Evolutionary conservation across 2,329 filamentous ascomycete genomes (phyloP).

Genomic region (Albifimbria verrucaria): DNA sequence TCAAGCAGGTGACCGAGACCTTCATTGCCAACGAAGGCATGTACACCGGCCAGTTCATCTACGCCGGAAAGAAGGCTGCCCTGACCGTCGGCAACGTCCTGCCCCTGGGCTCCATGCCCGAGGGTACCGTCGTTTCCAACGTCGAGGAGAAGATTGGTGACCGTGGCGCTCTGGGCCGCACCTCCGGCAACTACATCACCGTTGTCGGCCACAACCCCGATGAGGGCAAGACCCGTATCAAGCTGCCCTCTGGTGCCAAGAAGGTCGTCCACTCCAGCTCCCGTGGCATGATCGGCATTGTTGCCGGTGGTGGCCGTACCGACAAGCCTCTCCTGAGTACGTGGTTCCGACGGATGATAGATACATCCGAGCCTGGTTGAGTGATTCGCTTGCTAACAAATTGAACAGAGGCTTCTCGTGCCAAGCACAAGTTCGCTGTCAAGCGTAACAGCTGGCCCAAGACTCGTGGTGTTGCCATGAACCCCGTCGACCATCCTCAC

Average conservation of each 20-base stretch:
- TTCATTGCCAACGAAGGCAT: constrained; percentile 99
- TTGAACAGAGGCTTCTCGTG: constrained; percentile 85
- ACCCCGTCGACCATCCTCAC: constrained; percentile 98
- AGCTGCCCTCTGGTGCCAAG: constrained; percentile 98
- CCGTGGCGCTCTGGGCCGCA: constrained; percentile 92
- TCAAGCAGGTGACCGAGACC: constrained; percentile 96
- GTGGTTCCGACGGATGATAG: constrained; percentile 24
- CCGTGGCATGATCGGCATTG: constrained; percentile 99
- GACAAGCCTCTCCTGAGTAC: constrained; percentile 97
- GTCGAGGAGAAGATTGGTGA: constrained; percentile 99
- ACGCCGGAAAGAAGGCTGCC: constrained; percentile 97
- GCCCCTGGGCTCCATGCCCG: constrained; percentile 87
- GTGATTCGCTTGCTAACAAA: constrained; percentile 36
- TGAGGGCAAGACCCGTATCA: constrained; percentile 99
- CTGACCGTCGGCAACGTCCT: constrained; percentile 98
- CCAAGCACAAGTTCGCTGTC: constrained; percentile 99
- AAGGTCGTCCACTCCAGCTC: constrained; percentile 92
- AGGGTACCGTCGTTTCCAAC: constrained; percentile 99
- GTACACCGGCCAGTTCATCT: constrained; percentile 99
- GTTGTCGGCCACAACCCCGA: constrained; percentile 97
- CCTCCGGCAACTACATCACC: constrained; percentile 99
- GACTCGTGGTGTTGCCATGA: constrained; percentile 99
- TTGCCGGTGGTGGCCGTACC: constrained; percentile 98
- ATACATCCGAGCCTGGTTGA: no score
- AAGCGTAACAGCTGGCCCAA: constrained; percentile 99